These are phyloP conservation scores for Apiospora koreana DNA, from an alignment of 2,329 filamentous ascomycete species.

Conservation along the genomic window DNA sequence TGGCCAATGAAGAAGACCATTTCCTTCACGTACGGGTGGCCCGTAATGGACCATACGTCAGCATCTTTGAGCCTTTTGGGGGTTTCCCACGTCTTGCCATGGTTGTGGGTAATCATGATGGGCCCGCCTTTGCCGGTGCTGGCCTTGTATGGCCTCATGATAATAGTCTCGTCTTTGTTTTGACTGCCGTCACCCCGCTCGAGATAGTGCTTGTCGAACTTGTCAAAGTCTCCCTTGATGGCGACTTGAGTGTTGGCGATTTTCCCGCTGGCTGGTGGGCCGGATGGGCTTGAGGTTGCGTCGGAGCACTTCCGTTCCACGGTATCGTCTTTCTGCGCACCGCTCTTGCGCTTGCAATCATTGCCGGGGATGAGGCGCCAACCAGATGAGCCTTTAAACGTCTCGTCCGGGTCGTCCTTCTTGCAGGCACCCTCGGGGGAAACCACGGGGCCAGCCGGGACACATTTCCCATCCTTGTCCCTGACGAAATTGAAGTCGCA, in stretches of 20 bases:
- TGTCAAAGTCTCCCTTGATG: slow-evolving; percentile 60
- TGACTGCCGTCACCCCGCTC: slow-evolving; percentile 69
- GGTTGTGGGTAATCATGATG: slow-evolving; percentile 77
- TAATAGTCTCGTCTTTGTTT: slow-evolving; percentile 71
- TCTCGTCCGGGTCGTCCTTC: slow-evolving; percentile 62
- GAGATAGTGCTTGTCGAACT: slow-evolving; percentile 69
- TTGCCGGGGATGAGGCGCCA: slow-evolving; percentile 91
- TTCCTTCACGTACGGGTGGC: slow-evolving; percentile 81
- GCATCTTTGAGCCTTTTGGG: slow-evolving; percentile 66
- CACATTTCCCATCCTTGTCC: slow-evolving; percentile 70
- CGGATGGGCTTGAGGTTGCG: slow-evolving; percentile 53
- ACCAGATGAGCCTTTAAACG: slow-evolving; percentile 82
- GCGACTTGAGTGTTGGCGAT: slow-evolving; percentile 60
- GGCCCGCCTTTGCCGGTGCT: slow-evolving; percentile 53
- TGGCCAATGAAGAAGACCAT: slow-evolving; percentile 82
- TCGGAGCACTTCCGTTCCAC: slow-evolving; percentile 75
- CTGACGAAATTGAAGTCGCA: slow-evolving; percentile 91
- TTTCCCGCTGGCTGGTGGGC: slow-evolving; percentile 63
- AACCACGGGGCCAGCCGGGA: slow-evolving; percentile 60
- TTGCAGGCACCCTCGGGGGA: slow-evolving; percentile 76
- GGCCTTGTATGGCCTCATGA: slow-evolving; percentile 51
- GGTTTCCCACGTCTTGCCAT: slow-evolving; percentile 81
- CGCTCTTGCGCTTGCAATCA: slow-evolving; percentile 63
- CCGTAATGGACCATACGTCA: slow-evolving; percentile 69
- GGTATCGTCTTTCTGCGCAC: slow-evolving; percentile 65